Evolutionary conservation across 2,329 filamentous ascomycete species (phyloP).

Genomic region (Diaporthe vexans): DNA sequence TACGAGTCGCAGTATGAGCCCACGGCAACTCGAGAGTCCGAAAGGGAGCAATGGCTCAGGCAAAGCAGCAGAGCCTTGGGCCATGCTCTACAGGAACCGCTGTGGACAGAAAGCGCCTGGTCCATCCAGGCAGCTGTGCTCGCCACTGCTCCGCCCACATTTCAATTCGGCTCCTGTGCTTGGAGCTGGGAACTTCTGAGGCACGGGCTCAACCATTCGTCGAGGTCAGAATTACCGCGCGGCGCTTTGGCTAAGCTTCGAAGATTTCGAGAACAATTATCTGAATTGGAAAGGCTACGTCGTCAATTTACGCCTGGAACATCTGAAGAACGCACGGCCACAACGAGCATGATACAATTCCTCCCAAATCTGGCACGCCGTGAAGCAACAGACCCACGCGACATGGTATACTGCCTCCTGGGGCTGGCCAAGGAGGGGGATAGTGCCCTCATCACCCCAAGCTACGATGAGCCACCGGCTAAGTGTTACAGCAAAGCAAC

Average conservation of each 20-base stretch:
- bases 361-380: constrained; percentile 19
- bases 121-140: constrained; percentile 20
- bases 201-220: not conserved
- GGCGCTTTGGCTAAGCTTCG: not conserved
- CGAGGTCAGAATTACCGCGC: not conserved
- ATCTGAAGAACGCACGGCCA: not conserved
- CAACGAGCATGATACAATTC: not conserved
- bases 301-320: not conserved
- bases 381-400: constrained; percentile 3
- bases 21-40: not conserved
- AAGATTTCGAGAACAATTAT: constrained; percentile 5
- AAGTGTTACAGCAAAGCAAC: constrained; percentile 23
- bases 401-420: constrained; percentile 17
- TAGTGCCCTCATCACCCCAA: not conserved
- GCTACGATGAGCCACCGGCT: constrained; percentile 7
- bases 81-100: constrained; percentile 6
- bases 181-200: constrained; percentile 21
- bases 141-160: not conserved
- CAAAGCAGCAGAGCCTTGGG: constrained; percentile 12
- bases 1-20: constrained; percentile 5
- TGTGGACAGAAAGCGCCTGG: constrained; percentile 21
- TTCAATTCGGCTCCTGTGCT: not conserved
- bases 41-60: not conserved
- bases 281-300: not conserved
- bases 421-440: constrained; percentile 6